phyloP scores from a whole-genome alignment of 495 filamentous ascomycete genomes.

The Poronia punctata region DNA sequence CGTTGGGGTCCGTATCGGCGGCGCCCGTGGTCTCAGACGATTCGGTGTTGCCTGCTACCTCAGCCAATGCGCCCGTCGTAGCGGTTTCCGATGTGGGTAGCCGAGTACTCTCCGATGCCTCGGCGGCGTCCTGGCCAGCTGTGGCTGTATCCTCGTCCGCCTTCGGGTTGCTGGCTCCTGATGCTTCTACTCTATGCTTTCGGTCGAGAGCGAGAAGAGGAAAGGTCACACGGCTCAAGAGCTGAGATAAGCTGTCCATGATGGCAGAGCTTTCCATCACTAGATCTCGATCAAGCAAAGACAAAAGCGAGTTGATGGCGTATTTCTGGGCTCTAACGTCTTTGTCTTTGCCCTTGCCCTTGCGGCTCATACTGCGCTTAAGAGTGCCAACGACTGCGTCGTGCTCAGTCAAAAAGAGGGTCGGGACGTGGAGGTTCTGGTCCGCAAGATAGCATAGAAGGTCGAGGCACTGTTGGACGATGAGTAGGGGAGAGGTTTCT shows the following conservation, averaged over 20 bases:
- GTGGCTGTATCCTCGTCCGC: slow-evolving; percentile 15
- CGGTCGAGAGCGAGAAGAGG: slow-evolving; percentile 77
- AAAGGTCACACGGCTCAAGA: slow-evolving; percentile 81
- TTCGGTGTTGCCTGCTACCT: slow-evolving; percentile 18
- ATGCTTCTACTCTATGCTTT: slow-evolving; percentile 64
- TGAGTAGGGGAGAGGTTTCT: slow-evolving; percentile 86
- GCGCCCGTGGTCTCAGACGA: slow-evolving; percentile 16
- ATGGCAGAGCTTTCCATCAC: slow-evolving; percentile 92
- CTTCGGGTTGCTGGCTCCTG: slow-evolving; percentile 36
- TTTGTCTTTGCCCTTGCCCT: slow-evolving; percentile 84
- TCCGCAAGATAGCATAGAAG: slow-evolving; percentile 72
- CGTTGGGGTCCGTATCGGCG: slow-evolving; percentile 28
- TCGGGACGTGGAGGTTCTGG: slow-evolving; percentile 74
- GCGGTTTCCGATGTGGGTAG: slow-evolving; percentile 10
- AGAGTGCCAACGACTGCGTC: slow-evolving; percentile 62
- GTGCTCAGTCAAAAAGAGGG: slow-evolving; percentile 93
- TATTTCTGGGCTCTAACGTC: slow-evolving; percentile 74
- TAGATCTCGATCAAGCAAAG: slow-evolving; percentile 79
- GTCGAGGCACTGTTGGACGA: slow-evolving; percentile 89
- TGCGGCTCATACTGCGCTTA: slow-evolving; percentile 70
- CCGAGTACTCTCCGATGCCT: slow-evolving; percentile 16
- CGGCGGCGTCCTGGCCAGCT: slow-evolving; percentile 10
- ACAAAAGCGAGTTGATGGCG: slow-evolving; percentile 82
- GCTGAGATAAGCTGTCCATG: slow-evolving; percentile 84
- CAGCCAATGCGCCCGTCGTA: slow-evolving; percentile 13